Evolutionary conservation across 148 eudicot species (phyloP).

Genomic region (Fallopia convolvulus): DNA sequence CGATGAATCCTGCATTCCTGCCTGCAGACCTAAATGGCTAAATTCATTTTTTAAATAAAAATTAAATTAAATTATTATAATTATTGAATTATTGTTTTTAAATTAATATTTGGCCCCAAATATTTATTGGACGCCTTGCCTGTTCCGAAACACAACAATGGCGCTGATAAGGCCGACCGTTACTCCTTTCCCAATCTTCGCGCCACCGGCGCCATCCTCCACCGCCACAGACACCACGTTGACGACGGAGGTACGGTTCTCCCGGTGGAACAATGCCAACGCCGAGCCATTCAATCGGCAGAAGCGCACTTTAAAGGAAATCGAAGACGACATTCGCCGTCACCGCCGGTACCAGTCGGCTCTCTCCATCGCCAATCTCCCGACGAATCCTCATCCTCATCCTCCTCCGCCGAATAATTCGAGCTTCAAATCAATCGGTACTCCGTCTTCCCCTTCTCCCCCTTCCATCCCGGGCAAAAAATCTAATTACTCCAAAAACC

Average conservation of each 20-base stretch:
- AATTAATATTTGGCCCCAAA: too few species aligned
- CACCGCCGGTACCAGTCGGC: constrained; percentile 63
- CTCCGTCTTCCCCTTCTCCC: constrained; percentile 60
- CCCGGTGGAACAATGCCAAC: constrained; percentile 93
- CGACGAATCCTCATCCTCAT: constrained; percentile 1
- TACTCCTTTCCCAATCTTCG: constrained; percentile 41
- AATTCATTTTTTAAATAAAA: too few species aligned
- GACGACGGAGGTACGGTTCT: constrained; percentile 60
- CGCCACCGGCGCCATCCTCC: constrained; percentile 34
- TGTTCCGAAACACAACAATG: constrained; percentile 22
- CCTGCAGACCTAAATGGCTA: too few species aligned
- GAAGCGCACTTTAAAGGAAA: constrained; percentile 40
- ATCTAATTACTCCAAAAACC: constrained; percentile 62
- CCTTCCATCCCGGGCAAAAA: constrained; percentile 59
- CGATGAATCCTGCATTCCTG: too few species aligned
- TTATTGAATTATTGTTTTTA: too few species aligned
- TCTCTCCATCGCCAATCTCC: constrained; percentile 31
- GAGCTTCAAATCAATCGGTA: constrained; percentile 49
- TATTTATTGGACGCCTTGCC: not conserved
- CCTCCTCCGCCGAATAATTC: not conserved
- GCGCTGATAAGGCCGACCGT: constrained; percentile 29
- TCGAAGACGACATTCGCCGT: constrained; percentile 67
- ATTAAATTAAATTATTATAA: too few species aligned
- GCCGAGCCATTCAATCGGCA: constrained; percentile 48
- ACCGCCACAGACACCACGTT: constrained; percentile 20